Conservation (phyloP, 306 rosid genomes). For the Cotoneaster glaucophyllus region DNA sequence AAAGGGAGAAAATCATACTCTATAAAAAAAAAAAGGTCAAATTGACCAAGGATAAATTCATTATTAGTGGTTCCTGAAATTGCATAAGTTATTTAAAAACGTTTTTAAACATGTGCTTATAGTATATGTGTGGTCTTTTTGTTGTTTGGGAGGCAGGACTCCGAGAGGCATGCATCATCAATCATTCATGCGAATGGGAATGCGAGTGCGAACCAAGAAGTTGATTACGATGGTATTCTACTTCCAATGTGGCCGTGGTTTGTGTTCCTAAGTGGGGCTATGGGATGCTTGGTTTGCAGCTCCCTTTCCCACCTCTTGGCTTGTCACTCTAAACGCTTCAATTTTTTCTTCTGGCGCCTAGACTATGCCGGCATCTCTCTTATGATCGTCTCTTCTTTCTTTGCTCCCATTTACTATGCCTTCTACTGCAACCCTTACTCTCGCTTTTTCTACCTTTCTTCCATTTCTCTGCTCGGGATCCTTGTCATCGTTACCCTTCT, state of each 20-base stretch:
- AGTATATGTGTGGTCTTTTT: background rate
- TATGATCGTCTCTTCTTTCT: conserved; percentile 83
- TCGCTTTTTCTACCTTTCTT: conserved; percentile 48
- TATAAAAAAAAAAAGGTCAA: too few relatives aligned
- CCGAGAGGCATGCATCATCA: conserved; percentile 13
- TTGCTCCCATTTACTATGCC: conserved; percentile 76
- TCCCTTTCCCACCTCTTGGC: conserved; percentile 76
- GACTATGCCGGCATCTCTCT: conserved; percentile 88
- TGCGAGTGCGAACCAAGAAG: conserved; percentile 5
- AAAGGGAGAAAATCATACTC: too few relatives aligned
- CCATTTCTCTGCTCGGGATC: conserved; percentile 60
- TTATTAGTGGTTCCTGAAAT: too few relatives aligned
- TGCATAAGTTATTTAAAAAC: too few relatives aligned
- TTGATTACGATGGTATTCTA: conserved; percentile 10
- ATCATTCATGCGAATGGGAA: conserved; percentile 3
- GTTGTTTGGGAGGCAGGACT: conserved; percentile 31
- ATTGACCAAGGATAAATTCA: too few relatives aligned
- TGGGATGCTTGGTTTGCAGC: conserved; percentile 82
- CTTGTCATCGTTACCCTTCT: conserved; percentile 62
- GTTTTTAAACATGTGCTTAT: background rate
- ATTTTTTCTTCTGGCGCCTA: conserved; percentile 76
- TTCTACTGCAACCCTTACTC: conserved; percentile 57
- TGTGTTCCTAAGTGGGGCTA: conserved; percentile 72
- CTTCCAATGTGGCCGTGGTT: conserved; percentile 83
- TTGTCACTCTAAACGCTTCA: conserved; percentile 74